Evolutionary conservation across 768 basidiomycete genomes (phyloP).

Genomic region (Kondoa subrosea): DNA sequence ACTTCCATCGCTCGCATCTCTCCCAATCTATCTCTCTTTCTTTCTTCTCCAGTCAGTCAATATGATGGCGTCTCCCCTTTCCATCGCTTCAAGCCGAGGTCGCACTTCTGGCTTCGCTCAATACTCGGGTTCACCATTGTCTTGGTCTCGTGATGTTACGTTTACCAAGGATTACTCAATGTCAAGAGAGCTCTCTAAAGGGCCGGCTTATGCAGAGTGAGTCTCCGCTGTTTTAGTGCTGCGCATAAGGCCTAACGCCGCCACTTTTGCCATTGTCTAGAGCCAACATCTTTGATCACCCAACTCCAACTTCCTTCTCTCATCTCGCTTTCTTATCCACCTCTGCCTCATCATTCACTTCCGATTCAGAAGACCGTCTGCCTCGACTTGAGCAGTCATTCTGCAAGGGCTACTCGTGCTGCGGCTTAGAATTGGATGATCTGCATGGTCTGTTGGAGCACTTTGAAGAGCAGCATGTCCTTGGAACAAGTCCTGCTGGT

Average conservation of each 20-base stretch:
- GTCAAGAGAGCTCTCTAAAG: neutral
- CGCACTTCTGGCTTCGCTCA: neutral
- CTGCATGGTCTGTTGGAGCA: constrained; percentile 75
- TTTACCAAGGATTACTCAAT: neutral
- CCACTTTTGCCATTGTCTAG: constrained; percentile 10
- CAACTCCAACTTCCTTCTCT: constrained; percentile 19
- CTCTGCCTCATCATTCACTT: constrained; percentile 25
- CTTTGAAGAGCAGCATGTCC: constrained; percentile 74
- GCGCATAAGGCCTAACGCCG: neutral
- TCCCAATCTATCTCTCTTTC: neutral
- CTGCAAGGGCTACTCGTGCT: constrained; percentile 79
- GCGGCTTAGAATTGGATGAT: constrained; percentile 58
- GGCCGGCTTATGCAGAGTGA: neutral
- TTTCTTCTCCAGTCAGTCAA: neutral
- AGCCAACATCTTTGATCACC: constrained; percentile 17
- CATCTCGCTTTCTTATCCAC: constrained; percentile 22
- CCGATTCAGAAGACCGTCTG: constrained; percentile 25
- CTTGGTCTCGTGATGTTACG: neutral
- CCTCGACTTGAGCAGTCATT: constrained; percentile 29
- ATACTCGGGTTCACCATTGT: neutral
- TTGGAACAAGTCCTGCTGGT: constrained; percentile 19
- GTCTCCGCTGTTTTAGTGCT: neutral
- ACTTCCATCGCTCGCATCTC: neutral
- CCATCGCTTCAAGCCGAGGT: neutral
- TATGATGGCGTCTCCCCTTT: neutral